Conservation (phyloP, 176 grass and related monocot species). For the Aegilops sharonensis region DNA sequence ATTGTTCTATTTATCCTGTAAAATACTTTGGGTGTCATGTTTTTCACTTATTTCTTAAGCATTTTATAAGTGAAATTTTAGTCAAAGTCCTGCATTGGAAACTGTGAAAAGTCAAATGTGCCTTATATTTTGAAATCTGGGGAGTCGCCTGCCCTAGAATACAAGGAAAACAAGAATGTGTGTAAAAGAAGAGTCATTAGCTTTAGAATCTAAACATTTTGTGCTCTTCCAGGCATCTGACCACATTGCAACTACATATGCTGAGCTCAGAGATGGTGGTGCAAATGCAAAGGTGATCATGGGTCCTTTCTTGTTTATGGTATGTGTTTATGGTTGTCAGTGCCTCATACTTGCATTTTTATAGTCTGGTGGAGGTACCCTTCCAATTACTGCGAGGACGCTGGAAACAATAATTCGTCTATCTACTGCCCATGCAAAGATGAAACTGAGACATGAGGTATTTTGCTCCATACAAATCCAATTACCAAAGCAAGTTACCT, state of each 20-base stretch:
- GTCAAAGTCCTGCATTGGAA: neutral
- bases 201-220: constrained; percentile 12
- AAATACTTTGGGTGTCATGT: neutral
- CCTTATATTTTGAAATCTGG: neutral
- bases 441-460: constrained; percentile 98
- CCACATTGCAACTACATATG: constrained; percentile 96
- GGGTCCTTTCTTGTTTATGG: neutral
- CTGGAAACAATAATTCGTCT: constrained; percentile 98
- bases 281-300: constrained; percentile 78
- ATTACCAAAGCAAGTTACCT: neutral
- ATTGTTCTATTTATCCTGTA: neutral
- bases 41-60: neutral
- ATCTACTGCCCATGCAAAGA: constrained; percentile 93
- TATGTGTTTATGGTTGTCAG: constrained; percentile 22
- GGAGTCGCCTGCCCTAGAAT: neutral
- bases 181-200: neutral
- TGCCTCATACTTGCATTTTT: constrained; percentile 29
- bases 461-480: constrained; percentile 18
- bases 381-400: constrained; percentile 98
- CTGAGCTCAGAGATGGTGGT: constrained; percentile 81
- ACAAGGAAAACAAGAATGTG: neutral
- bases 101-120: neutral
- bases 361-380: constrained; percentile 85
- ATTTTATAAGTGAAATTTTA: neutral
- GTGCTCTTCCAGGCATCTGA: constrained; percentile 70